These are phyloP conservation scores for Aspergillus calidoustus DNA, from an alignment of 2,329 filamentous ascomycete genomes.

Conservation along the genomic window DNA sequence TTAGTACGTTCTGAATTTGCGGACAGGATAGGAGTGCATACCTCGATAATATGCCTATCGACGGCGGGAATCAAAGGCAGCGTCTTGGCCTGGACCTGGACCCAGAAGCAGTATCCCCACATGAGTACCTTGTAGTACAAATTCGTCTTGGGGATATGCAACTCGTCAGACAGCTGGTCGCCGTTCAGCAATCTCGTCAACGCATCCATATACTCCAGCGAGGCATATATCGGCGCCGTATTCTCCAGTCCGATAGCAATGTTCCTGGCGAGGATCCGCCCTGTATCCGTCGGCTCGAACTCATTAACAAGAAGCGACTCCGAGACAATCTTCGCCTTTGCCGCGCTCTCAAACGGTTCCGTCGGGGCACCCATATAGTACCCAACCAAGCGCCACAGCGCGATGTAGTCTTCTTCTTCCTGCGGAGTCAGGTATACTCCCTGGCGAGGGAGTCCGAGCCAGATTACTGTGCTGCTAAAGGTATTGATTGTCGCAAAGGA, in stretches of 20 bases:
- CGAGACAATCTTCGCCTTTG: conserved; percentile 64
- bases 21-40: conserved; percentile 26
- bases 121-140: conserved; percentile 64
- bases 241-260: conserved; percentile 69
- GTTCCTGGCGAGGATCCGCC: conserved; percentile 70
- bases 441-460: conserved; percentile 70
- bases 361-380: conserved; percentile 72
- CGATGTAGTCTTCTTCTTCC: conserved; percentile 71
- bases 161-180: conserved; percentile 60
- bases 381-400: conserved; percentile 75
- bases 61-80: conserved; percentile 44
- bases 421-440: conserved; percentile 66
- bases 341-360: conserved; percentile 60
- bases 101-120: conserved; percentile 64
- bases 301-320: conserved; percentile 70
- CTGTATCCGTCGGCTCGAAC: conserved; percentile 66
- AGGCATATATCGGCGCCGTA: conserved; percentile 67
- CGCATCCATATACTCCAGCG: conserved; percentile 68
- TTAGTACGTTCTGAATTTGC: background rate
- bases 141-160: conserved; percentile 62
- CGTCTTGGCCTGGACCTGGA: conserved; percentile 16
- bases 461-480: conserved; percentile 71
- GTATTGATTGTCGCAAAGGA: conserved; percentile 71
- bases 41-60: conserved; percentile 58
- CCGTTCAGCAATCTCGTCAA: conserved; percentile 73